Evolutionary conservation across 2,329 filamentous ascomycete genomes (phyloP).

Genomic region (Akanthomyces lecanii): DNA sequence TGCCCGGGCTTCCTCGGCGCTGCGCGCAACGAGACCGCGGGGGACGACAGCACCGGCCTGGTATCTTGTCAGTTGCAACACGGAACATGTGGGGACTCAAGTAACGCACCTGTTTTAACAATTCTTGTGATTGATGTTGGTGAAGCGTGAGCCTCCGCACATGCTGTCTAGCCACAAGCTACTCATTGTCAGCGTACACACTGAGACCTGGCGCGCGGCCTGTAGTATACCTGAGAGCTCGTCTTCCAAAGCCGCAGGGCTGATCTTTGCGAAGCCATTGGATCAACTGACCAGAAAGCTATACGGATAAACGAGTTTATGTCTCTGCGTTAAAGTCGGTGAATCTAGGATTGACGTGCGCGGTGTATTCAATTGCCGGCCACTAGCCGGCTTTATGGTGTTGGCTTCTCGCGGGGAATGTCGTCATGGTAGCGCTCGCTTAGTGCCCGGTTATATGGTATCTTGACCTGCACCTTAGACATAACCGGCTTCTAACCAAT

Average conservation of each 20-base stretch:
- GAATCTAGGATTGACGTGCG: neutral
- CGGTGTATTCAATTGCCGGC: neutral
- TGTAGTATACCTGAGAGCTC: conserved; percentile 4
- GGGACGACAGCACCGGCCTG: conserved; percentile 28
- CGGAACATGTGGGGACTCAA: too few species aligned
- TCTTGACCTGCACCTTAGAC: neutral
- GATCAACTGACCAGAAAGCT: neutral
- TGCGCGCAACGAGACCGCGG: conserved; percentile 22
- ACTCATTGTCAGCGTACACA: neutral
- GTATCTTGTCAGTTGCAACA: neutral
- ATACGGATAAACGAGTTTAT: neutral
- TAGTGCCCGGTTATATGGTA: conserved; percentile 11
- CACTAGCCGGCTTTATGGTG: conserved; percentile 14
- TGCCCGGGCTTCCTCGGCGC: conserved; percentile 21
- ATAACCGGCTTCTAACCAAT: neutral
- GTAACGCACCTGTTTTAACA: conserved; percentile 24
- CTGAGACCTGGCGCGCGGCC: neutral
- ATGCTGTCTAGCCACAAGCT: conserved; percentile 16
- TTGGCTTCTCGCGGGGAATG: neutral
- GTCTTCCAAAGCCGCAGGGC: conserved; percentile 7
- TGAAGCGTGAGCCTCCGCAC: conserved; percentile 25
- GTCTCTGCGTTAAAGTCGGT: neutral
- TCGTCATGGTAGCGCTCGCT: neutral
- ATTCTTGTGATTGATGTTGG: conserved; percentile 26
- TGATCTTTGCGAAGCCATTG: conserved; percentile 7